These are phyloP conservation scores for Sporisorium iseilematis-ciliati DNA, from an alignment of 1,284 basidiomycete genomes.

Conservation along the genomic window DNA sequence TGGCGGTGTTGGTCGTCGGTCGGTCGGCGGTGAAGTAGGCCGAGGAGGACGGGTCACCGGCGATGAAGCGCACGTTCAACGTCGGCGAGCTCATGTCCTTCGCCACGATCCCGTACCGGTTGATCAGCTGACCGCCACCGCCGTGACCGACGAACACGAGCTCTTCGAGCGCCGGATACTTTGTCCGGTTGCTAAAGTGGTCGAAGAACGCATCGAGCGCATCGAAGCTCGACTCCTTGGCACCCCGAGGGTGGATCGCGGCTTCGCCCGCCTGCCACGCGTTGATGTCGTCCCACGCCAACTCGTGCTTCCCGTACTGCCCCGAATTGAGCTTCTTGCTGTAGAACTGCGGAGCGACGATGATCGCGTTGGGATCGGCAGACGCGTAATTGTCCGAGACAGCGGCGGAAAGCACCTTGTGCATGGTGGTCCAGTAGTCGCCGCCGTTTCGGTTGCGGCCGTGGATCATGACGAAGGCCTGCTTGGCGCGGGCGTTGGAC, in stretches of 20 bases:
- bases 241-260: constrained; percentile 56
- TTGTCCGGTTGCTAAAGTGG: constrained; percentile 47
- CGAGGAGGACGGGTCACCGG: constrained; percentile 60
- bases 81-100: constrained; percentile 31
- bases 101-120: constrained; percentile 63
- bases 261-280: constrained; percentile 65
- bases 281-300: constrained; percentile 66
- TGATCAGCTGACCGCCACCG: constrained; percentile 67
- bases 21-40: constrained; percentile 65
- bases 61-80: constrained; percentile 59
- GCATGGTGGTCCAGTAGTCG: constrained; percentile 61
- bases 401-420: constrained; percentile 50
- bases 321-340: constrained; percentile 53
- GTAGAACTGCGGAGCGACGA: constrained; percentile 66
- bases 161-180: constrained; percentile 58
- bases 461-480: constrained; percentile 68
- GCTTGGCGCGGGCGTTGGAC: constrained; percentile 37
- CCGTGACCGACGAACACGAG: constrained; percentile 68
- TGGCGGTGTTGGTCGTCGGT: constrained; percentile 44
- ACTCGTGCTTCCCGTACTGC: constrained; percentile 53
- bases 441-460: constrained; percentile 61
- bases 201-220: constrained; percentile 63
- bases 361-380: constrained; percentile 49
- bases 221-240: constrained; percentile 59
- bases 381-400: constrained; percentile 28